These are phyloP conservation scores for Brassica hybrid DNA, from an alignment of 441 rosid genomes.

Conservation along the genomic window DNA sequence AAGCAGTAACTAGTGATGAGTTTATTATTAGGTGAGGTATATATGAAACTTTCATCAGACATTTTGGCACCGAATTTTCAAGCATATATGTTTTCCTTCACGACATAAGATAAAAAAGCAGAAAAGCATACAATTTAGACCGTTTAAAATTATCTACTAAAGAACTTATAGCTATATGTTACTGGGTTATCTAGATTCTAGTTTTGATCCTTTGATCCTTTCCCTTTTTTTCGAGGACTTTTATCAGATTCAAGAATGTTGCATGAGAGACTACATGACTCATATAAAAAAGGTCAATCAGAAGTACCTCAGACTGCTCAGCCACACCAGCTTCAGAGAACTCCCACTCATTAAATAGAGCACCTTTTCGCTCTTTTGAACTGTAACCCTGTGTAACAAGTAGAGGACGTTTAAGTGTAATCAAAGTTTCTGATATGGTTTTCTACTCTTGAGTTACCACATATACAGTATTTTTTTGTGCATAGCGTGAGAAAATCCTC, in stretches of 20 bases:
- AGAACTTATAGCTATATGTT: conserved; percentile 37
- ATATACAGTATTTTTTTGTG: background rate
- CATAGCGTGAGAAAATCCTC: background rate
- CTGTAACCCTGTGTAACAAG: conserved; percentile 73
- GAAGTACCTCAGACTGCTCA: conserved; percentile 75
- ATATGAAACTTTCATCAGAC: background rate
- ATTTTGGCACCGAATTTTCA: background rate
- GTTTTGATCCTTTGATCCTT: background rate
- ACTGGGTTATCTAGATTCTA: conserved; percentile 7
- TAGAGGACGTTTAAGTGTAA: conserved; percentile 4
- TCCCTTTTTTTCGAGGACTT: background rate
- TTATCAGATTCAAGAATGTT: conserved; percentile 8
- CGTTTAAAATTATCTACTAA: background rate
- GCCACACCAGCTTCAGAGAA: conserved; percentile 74
- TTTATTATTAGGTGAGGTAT: background rate
- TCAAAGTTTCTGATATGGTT: conserved; percentile 2
- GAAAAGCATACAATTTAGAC: conserved; percentile 2
- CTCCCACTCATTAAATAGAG: conserved; percentile 90
- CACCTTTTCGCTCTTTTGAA: conserved; percentile 79
- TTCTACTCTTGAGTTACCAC: conserved; percentile 8
- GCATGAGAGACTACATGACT: conserved; percentile 3
- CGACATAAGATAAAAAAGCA: background rate
- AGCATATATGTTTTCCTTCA: background rate
- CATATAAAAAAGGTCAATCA: conserved; percentile 17
- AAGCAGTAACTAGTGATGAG: conserved; percentile 14